These are phyloP conservation scores for Stromatinia cepivora DNA, from an alignment of 2,329 filamentous ascomycete species.

Conservation along the genomic window DNA sequence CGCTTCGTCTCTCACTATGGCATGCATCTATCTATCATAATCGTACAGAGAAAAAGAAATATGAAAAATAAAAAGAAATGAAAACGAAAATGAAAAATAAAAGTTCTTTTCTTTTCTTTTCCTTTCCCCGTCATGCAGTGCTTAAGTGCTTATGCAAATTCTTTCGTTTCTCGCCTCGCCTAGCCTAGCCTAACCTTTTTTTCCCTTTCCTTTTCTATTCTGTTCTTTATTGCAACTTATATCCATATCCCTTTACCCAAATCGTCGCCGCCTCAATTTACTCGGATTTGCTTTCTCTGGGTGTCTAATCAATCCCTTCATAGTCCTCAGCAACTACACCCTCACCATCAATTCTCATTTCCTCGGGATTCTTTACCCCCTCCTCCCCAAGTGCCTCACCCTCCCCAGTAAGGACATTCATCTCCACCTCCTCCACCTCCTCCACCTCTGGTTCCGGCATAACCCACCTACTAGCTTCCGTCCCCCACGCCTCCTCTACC, in stretches of 20 bases:
- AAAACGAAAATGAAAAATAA: background rate
- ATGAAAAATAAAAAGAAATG: background rate
- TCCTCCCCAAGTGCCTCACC: background rate
- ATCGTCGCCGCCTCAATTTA: background rate
- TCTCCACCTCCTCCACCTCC: background rate
- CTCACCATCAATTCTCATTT: slow-evolving; percentile 13
- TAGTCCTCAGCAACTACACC: background rate
- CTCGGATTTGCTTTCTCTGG: background rate
- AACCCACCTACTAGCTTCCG: slow-evolving; percentile 42
- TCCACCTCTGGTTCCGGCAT: slow-evolving; percentile 23
- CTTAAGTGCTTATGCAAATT: background rate
- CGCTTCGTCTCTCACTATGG: no score
- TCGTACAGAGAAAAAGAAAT: background rate
- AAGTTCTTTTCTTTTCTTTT: background rate
- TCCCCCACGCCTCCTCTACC: slow-evolving; percentile 74
- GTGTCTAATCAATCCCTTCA: background rate
- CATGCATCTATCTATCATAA: background rate
- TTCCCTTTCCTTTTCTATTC: background rate
- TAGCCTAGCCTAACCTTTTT: background rate
- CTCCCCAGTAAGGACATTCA: background rate
- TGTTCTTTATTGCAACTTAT: no score
- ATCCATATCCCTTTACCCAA: background rate
- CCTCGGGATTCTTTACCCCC: slow-evolving; percentile 2
- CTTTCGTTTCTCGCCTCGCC: background rate
- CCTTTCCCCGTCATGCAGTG: background rate